phyloP scores from a whole-genome alignment of 2,329 filamentous ascomycete species.

The Scopulariopsis brevicaulis region DNA sequence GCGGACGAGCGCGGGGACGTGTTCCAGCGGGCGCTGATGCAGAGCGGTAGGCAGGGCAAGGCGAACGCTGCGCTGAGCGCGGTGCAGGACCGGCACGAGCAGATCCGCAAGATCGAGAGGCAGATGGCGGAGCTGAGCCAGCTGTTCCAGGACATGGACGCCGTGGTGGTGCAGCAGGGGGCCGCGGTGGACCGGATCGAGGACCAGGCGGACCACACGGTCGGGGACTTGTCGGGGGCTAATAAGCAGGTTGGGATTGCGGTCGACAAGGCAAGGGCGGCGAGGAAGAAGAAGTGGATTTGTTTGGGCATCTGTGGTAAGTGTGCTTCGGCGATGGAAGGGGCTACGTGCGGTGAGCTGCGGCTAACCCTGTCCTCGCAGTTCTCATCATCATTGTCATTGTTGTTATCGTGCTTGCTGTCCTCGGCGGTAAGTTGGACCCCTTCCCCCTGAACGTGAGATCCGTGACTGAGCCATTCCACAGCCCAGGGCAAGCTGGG shows the following conservation, averaged over 20 bases:
- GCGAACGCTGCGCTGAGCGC: slow-evolving; percentile 68
- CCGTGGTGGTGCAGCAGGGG: slow-evolving; percentile 78
- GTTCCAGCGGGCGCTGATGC: slow-evolving; percentile 78
- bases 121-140: slow-evolving; percentile 80
- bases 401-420: slow-evolving; percentile 37
- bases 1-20: slow-evolving; percentile 63
- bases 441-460: neutral
- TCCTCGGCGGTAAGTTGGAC: slow-evolving; percentile 16
- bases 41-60: slow-evolving; percentile 70
- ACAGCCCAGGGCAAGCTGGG: neutral
- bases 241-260: slow-evolving; percentile 73
- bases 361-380: slow-evolving; percentile 14
- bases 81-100: slow-evolving; percentile 72
- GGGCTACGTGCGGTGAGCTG: neutral
- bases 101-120: slow-evolving; percentile 82
- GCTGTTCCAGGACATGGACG: slow-evolving; percentile 83
- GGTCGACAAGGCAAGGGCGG: slow-evolving; percentile 67
- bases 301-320: slow-evolving; percentile 65
- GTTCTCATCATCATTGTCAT: slow-evolving; percentile 41
- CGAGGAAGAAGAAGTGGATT: slow-evolving; percentile 92
- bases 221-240: slow-evolving; percentile 72
- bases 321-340: slow-evolving; percentile 12
- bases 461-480: neutral
- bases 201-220: slow-evolving; percentile 73
- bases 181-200: slow-evolving; percentile 71